phyloP scores from a whole-genome alignment of 1,284 basidiomycete species.

The Marasmius fiardii region DNA sequence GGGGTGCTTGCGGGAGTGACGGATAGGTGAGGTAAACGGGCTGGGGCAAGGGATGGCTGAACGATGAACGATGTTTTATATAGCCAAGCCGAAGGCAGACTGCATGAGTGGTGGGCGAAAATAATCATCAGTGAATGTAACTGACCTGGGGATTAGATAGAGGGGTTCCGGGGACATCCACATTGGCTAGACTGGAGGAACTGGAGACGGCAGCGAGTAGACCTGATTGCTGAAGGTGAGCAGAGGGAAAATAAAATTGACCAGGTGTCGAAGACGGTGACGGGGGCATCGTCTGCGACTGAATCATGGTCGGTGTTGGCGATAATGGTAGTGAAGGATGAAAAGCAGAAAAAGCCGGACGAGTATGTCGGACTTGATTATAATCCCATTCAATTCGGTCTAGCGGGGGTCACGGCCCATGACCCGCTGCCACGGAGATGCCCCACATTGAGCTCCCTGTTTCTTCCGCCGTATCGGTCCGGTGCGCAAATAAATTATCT shows the following conservation, averaged over 20 bases:
- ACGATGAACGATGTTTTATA: neutral
- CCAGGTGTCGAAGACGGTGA: neutral
- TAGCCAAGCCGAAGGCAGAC: neutral
- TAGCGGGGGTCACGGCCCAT: neutral
- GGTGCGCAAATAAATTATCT: neutral
- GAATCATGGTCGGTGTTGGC: neutral
- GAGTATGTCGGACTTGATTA: neutral
- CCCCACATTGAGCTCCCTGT: neutral
- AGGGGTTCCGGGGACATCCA: neutral
- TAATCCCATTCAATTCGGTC: neutral
- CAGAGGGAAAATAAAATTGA: neutral
- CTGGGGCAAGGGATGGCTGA: neutral
- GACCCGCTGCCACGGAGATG: neutral
- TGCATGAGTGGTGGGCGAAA: neutral
- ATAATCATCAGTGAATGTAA: neutral
- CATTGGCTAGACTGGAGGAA: neutral
- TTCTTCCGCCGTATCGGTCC: neutral
- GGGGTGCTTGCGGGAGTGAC: neutral
- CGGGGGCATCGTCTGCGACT: neutral
- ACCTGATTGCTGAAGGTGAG: neutral
- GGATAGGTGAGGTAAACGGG: neutral
- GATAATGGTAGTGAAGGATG: neutral
- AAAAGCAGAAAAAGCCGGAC: neutral
- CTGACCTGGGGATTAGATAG: neutral
- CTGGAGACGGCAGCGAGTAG: neutral